Conservation (phyloP, 2,329 filamentous ascomycete genomes). For the Colletotrichum ledebouriae region DNA sequence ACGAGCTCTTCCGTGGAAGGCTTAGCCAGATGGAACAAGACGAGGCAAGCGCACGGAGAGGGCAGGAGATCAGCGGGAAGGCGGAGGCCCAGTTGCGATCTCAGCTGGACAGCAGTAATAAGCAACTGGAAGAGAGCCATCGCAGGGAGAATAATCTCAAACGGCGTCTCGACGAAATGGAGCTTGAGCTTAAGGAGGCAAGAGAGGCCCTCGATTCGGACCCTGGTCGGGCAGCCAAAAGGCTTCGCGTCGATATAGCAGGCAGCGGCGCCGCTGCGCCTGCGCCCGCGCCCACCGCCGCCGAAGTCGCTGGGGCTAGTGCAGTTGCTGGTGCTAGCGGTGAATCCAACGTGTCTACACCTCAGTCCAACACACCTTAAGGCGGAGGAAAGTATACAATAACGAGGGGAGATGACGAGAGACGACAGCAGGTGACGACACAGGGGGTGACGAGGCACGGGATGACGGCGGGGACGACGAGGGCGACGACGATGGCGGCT, state of each 20-base stretch:
- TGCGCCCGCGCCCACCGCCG: too few species aligned
- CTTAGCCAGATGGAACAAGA: conserved; percentile 85
- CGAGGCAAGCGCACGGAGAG: conserved; percentile 75
- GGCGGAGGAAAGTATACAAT: conserved; percentile 7
- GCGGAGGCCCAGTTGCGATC: conserved; percentile 70
- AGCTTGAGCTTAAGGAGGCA: conserved; percentile 66
- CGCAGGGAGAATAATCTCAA: conserved; percentile 86
- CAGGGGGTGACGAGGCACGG: too few species aligned
- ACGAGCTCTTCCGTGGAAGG: conserved; percentile 81
- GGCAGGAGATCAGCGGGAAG: conserved; percentile 67
- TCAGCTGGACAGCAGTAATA: conserved; percentile 64
- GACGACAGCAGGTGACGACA: too few species aligned
- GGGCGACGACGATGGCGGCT: too few species aligned
- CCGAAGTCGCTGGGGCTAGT: conserved; percentile 15
- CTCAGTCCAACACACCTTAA: conserved; percentile 35
- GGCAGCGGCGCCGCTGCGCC: too few species aligned
- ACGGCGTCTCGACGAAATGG: conserved; percentile 83
- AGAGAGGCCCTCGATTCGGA: conserved; percentile 37
- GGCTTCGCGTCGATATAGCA: conserved; percentile 23
- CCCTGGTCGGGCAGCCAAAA: conserved; percentile 37
- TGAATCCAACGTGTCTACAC: conserved; percentile 40
- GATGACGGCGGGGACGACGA: too few species aligned
- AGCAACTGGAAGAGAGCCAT: conserved; percentile 81
- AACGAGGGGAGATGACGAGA: too few species aligned
- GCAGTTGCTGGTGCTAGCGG: background rate